Evolutionary conservation across 306 rosid genomes (phyloP).

Genomic region (Trifolium subterraneum): DNA sequence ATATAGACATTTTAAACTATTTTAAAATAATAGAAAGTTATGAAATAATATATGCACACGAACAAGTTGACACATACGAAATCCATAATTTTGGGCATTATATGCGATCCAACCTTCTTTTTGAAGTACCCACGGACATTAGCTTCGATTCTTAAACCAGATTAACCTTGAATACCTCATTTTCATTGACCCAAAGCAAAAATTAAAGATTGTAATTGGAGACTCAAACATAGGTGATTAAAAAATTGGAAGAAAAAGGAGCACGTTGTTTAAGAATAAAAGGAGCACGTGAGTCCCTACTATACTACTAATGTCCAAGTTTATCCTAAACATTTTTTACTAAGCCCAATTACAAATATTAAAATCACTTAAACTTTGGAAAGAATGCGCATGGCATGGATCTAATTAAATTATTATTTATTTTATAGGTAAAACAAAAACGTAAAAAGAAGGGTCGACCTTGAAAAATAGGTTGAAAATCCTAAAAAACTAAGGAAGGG

Average conservation of each 20-base stretch:
- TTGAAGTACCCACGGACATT: constrained; percentile 47
- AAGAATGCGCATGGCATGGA: constrained; percentile 50
- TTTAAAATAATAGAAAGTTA: neutral
- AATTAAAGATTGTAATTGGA: constrained; percentile 28
- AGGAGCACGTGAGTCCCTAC: constrained; percentile 51
- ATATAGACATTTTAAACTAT: neutral
- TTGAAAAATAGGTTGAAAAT: constrained; percentile 29
- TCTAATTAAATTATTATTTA: constrained; percentile 23
- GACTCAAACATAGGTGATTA: constrained; percentile 42
- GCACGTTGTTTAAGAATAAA: constrained; percentile 46
- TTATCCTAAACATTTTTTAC: constrained; percentile 37
- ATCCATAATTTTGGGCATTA: constrained; percentile 33
- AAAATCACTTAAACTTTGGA: constrained; percentile 37
- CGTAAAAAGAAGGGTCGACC: constrained; percentile 52
- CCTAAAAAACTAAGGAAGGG: constrained; percentile 15
- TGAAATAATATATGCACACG: constrained; percentile 34
- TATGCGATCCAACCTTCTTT: constrained; percentile 53
- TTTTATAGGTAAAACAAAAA: constrained; percentile 40
- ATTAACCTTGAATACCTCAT: constrained; percentile 40
- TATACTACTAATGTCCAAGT: constrained; percentile 42
- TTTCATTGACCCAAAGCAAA: constrained; percentile 41
- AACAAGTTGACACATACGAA: constrained; percentile 24
- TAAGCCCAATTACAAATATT: constrained; percentile 29
- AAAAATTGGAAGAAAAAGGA: constrained; percentile 21
- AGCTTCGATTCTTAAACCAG: constrained; percentile 49